phyloP scores from a whole-genome alignment of 768 basidiomycete genomes.

The Phylloporus sp. region DNA sequence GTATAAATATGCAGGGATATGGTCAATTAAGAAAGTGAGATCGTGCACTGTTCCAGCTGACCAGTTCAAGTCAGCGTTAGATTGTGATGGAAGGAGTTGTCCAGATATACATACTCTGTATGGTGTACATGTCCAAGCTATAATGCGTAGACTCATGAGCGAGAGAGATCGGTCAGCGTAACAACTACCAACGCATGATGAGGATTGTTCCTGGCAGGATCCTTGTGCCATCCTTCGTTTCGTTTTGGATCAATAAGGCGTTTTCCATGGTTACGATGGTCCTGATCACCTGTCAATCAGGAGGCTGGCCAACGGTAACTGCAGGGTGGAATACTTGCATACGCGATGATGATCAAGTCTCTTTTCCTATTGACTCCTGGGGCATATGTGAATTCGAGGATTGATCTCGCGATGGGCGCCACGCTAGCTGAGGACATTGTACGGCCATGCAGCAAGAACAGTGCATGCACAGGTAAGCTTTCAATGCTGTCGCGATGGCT shows the following conservation, averaged over 20 bases:
- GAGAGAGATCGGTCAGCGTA: neutral
- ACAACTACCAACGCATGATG: constrained; percentile 26
- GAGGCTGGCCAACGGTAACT: neutral
- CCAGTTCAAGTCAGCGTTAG: constrained; percentile 3
- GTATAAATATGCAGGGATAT: constrained; percentile 70
- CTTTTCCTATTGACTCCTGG: constrained; percentile 11
- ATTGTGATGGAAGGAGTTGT: neutral
- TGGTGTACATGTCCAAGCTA: constrained; percentile 31
- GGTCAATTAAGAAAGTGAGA: constrained; percentile 77
- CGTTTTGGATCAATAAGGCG: constrained; percentile 23
- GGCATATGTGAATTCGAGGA: constrained; percentile 22
- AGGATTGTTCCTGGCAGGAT: constrained; percentile 22
- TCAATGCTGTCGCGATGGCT: constrained; percentile 13
- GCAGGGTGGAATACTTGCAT: constrained; percentile 16
- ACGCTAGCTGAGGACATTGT: constrained; percentile 10
- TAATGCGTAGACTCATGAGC: constrained; percentile 4
- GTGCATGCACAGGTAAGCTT: constrained; percentile 22
- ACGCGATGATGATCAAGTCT: constrained; percentile 27
- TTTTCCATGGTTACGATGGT: constrained; percentile 31
- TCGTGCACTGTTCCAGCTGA: constrained; percentile 64
- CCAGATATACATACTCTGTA: constrained; percentile 27
- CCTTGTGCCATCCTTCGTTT: constrained; percentile 24
- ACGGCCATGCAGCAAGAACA: constrained; percentile 31
- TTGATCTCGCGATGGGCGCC: constrained; percentile 11
- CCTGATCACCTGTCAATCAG: constrained; percentile 13